Conservation (phyloP, 129 eudicot genomes). For the Flaveria linearis region DNA sequence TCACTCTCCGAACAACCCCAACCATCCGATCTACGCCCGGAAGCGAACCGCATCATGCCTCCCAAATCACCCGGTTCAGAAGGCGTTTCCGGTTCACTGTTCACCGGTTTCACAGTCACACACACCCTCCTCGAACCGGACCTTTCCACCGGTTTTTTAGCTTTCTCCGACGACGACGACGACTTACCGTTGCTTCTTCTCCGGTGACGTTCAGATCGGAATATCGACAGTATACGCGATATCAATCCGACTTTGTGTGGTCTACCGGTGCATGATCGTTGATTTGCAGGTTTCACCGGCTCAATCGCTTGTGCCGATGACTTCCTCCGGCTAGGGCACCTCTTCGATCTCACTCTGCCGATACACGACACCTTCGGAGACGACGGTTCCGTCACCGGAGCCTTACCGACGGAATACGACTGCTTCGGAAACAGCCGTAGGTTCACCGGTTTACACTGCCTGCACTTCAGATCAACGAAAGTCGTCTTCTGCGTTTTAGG, state of each 20-base stretch:
- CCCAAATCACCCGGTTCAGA: slow-evolving; percentile 57
- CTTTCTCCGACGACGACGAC: slow-evolving; percentile 1
- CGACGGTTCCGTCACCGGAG: slow-evolving; percentile 54
- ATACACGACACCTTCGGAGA: slow-evolving; percentile 93
- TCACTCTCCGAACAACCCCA: slow-evolving; percentile 45
- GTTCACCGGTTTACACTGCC: slow-evolving; percentile 51
- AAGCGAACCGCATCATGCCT: slow-evolving; percentile 60
- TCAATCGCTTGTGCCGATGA: slow-evolving; percentile 19
- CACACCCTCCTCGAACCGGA: slow-evolving; percentile 37
- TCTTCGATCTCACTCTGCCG: slow-evolving; percentile 76
- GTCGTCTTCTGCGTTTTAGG: slow-evolving; percentile 67
- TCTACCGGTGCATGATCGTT: slow-evolving; percentile 28
- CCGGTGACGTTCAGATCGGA: slow-evolving; percentile 38
- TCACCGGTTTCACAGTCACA: slow-evolving; percentile 20
- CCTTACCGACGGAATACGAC: slow-evolving; percentile 41
- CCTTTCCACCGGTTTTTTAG: slow-evolving; percentile 21
- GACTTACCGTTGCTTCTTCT: background rate
- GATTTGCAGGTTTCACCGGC: slow-evolving; percentile 25
- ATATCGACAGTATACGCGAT: slow-evolving; percentile 44
- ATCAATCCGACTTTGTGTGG: slow-evolving; percentile 40
- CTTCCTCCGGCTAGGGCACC: slow-evolving; percentile 40
- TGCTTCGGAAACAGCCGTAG: slow-evolving; percentile 61
- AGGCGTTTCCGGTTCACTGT: slow-evolving; percentile 32
- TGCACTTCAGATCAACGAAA: slow-evolving; percentile 42
- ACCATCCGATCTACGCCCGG: slow-evolving; percentile 57